Evolutionary conservation across 176 grass and related monocot species (phyloP).

Genomic region (Ananas comosus): DNA sequence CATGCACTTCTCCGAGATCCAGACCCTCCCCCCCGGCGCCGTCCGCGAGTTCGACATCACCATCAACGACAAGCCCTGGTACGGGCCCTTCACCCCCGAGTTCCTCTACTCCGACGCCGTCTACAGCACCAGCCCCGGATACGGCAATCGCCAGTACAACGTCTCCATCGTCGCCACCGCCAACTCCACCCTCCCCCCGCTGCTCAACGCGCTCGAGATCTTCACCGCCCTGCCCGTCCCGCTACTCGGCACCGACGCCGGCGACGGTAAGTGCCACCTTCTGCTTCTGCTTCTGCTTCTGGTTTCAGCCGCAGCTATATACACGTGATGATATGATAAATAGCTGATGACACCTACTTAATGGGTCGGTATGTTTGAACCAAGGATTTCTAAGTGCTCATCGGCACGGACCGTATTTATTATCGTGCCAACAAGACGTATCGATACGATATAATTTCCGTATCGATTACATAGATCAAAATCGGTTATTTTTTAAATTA

Average conservation of each 20-base stretch:
- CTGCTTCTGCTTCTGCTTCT: neutral
- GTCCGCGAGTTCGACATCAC: conserved; percentile 13
- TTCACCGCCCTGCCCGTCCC: neutral
- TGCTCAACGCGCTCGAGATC: neutral
- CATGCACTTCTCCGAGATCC: conserved; percentile 12
- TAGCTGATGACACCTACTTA: no score
- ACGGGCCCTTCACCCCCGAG: neutral
- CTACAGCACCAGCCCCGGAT: neutral
- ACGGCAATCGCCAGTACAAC: neutral
- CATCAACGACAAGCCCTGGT: neutral
- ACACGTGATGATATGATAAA: no score
- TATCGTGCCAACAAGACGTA: no score
- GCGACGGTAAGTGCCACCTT: neutral
- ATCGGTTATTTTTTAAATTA: no score
- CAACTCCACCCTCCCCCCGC: neutral
- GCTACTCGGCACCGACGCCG: neutral
- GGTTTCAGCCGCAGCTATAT: neutral
- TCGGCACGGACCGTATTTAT: no score
- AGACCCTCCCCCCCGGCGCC: neutral
- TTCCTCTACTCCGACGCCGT: neutral
- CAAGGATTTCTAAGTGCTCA: no score
- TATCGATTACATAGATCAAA: no score
- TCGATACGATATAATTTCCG: no score
- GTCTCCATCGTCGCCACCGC: neutral
- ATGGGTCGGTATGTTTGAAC: no score